A percentile compares a stretch with the other conserved stretches of the same genome.
phyloP scores from a whole-genome alignment of 2,329 filamentous ascomycete species.

The Penicillium palitans region DNA sequence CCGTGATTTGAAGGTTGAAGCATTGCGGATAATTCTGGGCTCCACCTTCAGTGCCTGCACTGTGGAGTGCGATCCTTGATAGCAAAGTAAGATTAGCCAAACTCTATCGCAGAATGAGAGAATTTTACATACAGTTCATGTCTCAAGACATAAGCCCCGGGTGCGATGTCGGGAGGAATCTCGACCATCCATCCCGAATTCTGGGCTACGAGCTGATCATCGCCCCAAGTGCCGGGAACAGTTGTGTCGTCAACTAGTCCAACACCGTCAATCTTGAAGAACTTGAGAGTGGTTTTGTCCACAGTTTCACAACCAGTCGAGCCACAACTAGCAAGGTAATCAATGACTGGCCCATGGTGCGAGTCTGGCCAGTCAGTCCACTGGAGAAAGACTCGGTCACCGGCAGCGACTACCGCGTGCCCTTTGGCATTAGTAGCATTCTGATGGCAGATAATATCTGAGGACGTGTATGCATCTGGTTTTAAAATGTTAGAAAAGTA shows the following conservation, averaged over 20 bases:
- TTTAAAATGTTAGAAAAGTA: background rate
- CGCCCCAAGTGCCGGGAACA: constrained; percentile 54
- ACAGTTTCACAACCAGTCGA: constrained; percentile 53
- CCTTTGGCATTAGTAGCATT: constrained; percentile 52
- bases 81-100: background rate
- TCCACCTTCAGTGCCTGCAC: constrained; percentile 42
- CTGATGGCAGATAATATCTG: constrained; percentile 63
- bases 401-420: constrained; percentile 58
- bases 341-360: constrained; percentile 63
- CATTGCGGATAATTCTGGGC: constrained; percentile 57
- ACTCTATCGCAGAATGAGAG: rapidly evolving
- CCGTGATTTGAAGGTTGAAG: constrained; percentile 59
- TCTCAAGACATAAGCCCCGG: constrained; percentile 54
- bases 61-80: constrained; percentile 48
- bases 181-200: constrained; percentile 51
- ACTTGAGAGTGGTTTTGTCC: constrained; percentile 54
- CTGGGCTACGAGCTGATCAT: constrained; percentile 52
- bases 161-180: constrained; percentile 46
- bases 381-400: constrained; percentile 56
- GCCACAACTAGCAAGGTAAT: constrained; percentile 61
- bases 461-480: constrained; percentile 42
- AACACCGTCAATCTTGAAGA: constrained; percentile 62
- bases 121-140: constrained; percentile 43
- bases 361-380: constrained; percentile 66
- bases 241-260: constrained; percentile 51